Percentiles rank a stretch among this genome's conserved stretches.
These are phyloP conservation scores for Cyclotella choctawhatcheeana DNA, from an alignment of 108 stramenopile genomes.

Conservation along the genomic window DNA sequence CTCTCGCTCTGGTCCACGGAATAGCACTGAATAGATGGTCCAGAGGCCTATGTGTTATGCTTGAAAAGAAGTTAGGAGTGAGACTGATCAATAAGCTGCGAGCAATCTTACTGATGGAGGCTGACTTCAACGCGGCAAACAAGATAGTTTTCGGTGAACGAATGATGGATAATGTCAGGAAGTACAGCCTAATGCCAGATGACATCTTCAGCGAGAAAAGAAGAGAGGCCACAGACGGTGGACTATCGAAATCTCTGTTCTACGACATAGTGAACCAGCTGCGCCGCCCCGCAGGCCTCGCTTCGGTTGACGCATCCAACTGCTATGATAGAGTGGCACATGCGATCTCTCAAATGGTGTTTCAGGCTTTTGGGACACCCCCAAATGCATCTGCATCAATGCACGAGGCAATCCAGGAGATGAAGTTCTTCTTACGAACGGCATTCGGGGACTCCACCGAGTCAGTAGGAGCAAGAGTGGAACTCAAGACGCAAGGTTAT, in stretches of 20 bases:
- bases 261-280: slow-evolving; percentile 3
- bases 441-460: slow-evolving; percentile 11
- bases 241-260: slow-evolving; percentile 1
- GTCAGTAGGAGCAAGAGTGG: neutral
- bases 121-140: slow-evolving; percentile 18
- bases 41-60: slow-evolving; percentile 4
- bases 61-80: neutral
- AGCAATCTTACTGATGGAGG: slow-evolving; percentile 32
- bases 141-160: slow-evolving; percentile 12
- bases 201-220: slow-evolving; percentile 25
- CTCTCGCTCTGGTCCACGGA: neutral
- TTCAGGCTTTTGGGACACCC: slow-evolving; percentile 10
- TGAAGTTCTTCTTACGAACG: slow-evolving; percentile 10
- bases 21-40: neutral
- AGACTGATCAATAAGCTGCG: slow-evolving; percentile 5
- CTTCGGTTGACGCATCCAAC: slow-evolving; percentile 15
- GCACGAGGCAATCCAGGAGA: slow-evolving; percentile 16
- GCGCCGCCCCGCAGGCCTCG: neutral
- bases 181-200: slow-evolving; percentile 5
- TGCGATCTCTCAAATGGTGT: slow-evolving; percentile 1
- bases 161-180: slow-evolving; percentile 17
- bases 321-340: slow-evolving; percentile 19
- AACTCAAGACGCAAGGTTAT: slow-evolving; percentile 10
- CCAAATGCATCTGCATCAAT: neutral
- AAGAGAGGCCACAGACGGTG: slow-evolving; percentile 12